Evolutionary conservation across 345 rosid genomes (phyloP).

Genomic region (Diplotaxis tenuifolia): DNA sequence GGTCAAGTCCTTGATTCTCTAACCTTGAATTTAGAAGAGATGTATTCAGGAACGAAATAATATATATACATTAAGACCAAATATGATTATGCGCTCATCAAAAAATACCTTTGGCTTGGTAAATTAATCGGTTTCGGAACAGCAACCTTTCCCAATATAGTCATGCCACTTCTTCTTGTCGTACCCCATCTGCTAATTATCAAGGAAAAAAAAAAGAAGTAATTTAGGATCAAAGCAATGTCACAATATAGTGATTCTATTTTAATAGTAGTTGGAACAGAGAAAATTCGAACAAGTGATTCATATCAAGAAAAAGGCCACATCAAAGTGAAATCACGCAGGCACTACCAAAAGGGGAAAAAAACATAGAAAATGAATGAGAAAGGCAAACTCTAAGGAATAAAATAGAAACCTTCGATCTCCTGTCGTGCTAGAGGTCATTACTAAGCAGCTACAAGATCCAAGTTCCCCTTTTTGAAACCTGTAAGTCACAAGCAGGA

Average conservation of each 20-base stretch:
- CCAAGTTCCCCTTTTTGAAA: slow-evolving; percentile 3
- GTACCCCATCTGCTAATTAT: slow-evolving; percentile 64
- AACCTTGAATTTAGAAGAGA: slow-evolving; percentile 53
- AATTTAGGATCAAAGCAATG: slow-evolving; percentile 7
- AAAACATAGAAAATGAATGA: not conserved
- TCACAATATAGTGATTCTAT: not conserved
- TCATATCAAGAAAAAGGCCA: not conserved
- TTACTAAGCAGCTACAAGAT: slow-evolving; percentile 29
- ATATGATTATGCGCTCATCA: not conserved
- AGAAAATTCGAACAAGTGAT: not conserved
- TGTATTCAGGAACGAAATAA: not conserved
- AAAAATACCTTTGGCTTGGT: slow-evolving; percentile 91
- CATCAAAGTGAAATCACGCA: slow-evolving; percentile 1
- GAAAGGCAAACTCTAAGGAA: not conserved
- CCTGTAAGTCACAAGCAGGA: slow-evolving; percentile 6
- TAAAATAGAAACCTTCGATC: slow-evolving; percentile 34
- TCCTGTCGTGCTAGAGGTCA: slow-evolving; percentile 34
- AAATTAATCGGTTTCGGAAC: slow-evolving; percentile 97
- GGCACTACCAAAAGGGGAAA: not conserved
- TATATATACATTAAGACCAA: slow-evolving; percentile 12
- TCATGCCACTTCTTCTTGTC: slow-evolving; percentile 86
- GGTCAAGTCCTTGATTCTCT: slow-evolving; percentile 96
- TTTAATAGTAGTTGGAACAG: not conserved
- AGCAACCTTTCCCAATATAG: slow-evolving; percentile 85
- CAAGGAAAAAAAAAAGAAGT: not conserved